phyloP scores from a whole-genome alignment of 768 basidiomycete species.

The Cystofilobasidium capitatum region DNA sequence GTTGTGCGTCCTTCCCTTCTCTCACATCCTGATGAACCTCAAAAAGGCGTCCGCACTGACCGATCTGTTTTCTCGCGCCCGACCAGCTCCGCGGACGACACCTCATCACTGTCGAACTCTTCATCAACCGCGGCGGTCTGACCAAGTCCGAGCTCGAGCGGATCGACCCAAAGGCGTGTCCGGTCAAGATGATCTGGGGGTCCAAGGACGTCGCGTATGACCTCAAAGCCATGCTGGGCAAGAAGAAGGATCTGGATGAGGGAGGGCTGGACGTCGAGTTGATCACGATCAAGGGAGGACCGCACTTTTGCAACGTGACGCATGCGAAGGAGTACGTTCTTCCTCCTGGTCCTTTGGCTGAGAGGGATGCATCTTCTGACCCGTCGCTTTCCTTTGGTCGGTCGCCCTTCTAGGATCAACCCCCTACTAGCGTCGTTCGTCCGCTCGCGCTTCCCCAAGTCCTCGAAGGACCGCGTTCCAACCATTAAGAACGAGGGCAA shows the following conservation, averaged over 20 bases:
- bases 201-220: not conserved
- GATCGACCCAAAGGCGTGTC: conserved; percentile 2
- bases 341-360: not conserved
- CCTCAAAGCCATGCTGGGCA: not conserved
- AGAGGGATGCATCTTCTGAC: not conserved
- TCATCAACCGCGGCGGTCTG: conserved; percentile 3
- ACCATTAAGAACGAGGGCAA: too few relatives aligned
- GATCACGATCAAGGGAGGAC: not conserved
- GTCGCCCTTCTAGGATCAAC: conserved; percentile 1
- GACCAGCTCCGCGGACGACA: not conserved
- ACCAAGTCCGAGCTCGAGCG: not conserved
- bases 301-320: conserved; percentile 10
- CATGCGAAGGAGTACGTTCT: not conserved
- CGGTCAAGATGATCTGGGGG: conserved; percentile 7
- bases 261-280: conserved; percentile 1
- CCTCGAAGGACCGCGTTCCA: not conserved
- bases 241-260: conserved; percentile 8
- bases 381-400: too few relatives aligned
- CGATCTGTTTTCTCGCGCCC: too few relatives aligned
- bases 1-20: not conserved
- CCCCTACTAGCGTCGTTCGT: not conserved
- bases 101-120: conserved; percentile 6
- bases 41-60: too few relatives aligned
- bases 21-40: too few relatives aligned
- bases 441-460: not conserved